These are phyloP conservation scores for Escovopsis sp. DNA, from an alignment of 2,329 filamentous ascomycete species.

Conservation along the genomic window DNA sequence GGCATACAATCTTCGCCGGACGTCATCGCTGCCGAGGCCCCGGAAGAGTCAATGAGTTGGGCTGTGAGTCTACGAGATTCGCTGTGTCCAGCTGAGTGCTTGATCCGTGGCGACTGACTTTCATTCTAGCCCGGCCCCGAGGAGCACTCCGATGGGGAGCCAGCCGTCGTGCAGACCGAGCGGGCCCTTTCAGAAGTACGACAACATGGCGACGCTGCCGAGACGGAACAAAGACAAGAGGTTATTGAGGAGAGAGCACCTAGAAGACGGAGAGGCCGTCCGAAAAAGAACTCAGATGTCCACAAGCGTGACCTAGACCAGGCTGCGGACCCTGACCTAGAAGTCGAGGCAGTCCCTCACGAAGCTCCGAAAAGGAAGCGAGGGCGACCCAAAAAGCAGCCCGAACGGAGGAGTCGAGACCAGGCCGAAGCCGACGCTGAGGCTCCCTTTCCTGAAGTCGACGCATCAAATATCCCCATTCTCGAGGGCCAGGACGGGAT, in stretches of 20 bases:
- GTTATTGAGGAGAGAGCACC: slow-evolving; percentile 5
- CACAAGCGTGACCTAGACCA: slow-evolving; percentile 5
- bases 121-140: slow-evolving; percentile 1
- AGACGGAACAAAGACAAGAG: slow-evolving; percentile 4
- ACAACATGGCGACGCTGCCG: slow-evolving; percentile 6
- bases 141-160: slow-evolving; percentile 1
- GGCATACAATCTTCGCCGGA: slow-evolving; percentile 8
- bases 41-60: neutral
- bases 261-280: slow-evolving; percentile 18
- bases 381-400: slow-evolving; percentile 26
- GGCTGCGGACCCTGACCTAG: neutral
- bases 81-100: too few relatives aligned
- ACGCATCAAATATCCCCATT: too few relatives aligned
- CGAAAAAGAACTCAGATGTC: slow-evolving; percentile 12
- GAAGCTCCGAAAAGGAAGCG: slow-evolving; percentile 20
- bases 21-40: slow-evolving; percentile 3
- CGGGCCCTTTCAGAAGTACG: slow-evolving; percentile 2
- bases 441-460: too few relatives aligned
- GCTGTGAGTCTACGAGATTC: neutral
- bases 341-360: neutral
- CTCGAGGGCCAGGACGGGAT: too few relatives aligned
- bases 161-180: neutral
- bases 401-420: neutral
- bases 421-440: slow-evolving; percentile 4
- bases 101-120: too few relatives aligned